Conservation (phyloP, 2,329 filamentous ascomycete genomes). For the Sporothrix schenckii region DNA sequence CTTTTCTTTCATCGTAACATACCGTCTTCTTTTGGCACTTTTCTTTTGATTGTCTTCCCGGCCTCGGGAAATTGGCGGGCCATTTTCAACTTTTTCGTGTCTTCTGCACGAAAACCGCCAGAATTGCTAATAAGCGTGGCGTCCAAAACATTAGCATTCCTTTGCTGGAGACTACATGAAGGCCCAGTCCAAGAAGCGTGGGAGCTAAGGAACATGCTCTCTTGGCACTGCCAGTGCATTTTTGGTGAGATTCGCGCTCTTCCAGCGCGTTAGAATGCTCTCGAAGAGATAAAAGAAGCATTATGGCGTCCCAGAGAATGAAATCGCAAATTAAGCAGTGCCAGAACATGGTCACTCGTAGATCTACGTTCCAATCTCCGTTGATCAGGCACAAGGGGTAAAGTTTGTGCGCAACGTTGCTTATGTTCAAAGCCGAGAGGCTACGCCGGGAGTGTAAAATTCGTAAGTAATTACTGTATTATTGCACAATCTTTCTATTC, state of each 20-base stretch:
- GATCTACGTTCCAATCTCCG: constrained; percentile 29
- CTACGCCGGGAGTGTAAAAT: not conserved
- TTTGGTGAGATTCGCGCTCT: not conserved
- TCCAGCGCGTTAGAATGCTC: constrained; percentile 4
- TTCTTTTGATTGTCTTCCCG: constrained; percentile 19
- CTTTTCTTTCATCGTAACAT: not conserved
- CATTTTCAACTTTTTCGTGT: not conserved
- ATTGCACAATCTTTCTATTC: too few relatives aligned
- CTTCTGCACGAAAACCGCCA: not conserved
- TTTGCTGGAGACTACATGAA: not conserved
- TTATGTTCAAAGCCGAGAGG: not conserved
- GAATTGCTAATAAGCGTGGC: not conserved
- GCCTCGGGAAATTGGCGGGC: constrained; percentile 22
- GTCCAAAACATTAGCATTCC: not conserved
- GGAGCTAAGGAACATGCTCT: not conserved
- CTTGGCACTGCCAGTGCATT: not conserved
- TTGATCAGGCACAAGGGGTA: constrained; percentile 26
- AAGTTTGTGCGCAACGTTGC: not conserved
- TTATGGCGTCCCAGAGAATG: not conserved
- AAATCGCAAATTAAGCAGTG: not conserved
- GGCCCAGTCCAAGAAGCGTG: not conserved
- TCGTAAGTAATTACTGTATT: not conserved
- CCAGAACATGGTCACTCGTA: constrained; percentile 3
- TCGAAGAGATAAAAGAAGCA: constrained; percentile 17
- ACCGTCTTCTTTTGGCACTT: not conserved